Conservation (phyloP, 768 basidiomycete genomes). For the Xerocomellus chrysenteron region DNA sequence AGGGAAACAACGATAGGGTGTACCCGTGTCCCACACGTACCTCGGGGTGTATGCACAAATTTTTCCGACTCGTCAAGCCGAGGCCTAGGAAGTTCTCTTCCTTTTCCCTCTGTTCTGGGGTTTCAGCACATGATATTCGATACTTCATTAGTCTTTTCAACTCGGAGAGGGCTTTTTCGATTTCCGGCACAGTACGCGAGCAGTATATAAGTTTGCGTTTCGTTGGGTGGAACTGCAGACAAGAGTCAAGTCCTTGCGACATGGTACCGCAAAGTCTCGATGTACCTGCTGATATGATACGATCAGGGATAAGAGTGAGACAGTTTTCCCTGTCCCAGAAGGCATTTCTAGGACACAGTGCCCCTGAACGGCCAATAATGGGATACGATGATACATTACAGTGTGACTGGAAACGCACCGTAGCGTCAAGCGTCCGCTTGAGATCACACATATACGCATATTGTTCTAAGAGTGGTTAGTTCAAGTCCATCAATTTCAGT, state of each 20-base stretch:
- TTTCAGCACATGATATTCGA: constrained; percentile 69
- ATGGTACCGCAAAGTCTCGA: constrained; percentile 23
- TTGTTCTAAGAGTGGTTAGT: constrained; percentile 63
- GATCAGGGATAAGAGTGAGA: constrained; percentile 91
- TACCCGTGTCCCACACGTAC: constrained; percentile 41
- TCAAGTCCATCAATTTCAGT: background rate
- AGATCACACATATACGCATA: constrained; percentile 99
- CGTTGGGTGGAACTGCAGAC: constrained; percentile 79
- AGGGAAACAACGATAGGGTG: background rate
- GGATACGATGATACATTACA: background rate
- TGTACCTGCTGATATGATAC: constrained; percentile 92
- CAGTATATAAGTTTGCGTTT: constrained; percentile 96
- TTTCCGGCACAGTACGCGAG: constrained; percentile 98
- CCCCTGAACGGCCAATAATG: constrained; percentile 54
- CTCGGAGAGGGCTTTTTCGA: constrained; percentile 96
- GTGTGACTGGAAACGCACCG: constrained; percentile 47
- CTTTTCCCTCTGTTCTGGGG: constrained; percentile 69
- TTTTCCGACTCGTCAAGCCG: constrained; percentile 93
- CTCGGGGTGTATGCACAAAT: constrained; percentile 93
- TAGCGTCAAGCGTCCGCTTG: constrained; percentile 93
- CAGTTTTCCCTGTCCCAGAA: constrained; percentile 98
- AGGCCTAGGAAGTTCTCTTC: constrained; percentile 84
- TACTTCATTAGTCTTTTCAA: constrained; percentile 92
- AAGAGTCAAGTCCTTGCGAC: background rate
- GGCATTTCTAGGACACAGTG: constrained; percentile 99